Evolutionary conservation across 768 basidiomycete species (phyloP), one percentile per base, ranked within the genome.

Genomic region (Boletus sp.): DNA sequence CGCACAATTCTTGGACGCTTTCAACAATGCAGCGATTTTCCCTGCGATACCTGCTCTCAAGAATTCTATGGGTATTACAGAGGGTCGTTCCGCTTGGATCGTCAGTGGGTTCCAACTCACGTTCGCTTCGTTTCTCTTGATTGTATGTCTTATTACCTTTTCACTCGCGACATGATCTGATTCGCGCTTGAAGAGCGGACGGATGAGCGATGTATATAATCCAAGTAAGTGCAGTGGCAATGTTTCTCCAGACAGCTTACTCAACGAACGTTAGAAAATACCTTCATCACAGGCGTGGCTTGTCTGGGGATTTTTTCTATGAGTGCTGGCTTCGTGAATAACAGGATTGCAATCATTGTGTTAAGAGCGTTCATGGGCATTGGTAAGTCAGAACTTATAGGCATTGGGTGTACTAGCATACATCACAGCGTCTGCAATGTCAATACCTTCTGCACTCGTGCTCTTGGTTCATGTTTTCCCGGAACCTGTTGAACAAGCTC

Each of bases 361-460:
- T 63, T 85, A 1, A 73, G 83, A 59, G 82, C 78, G 3, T 46
- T 84, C 9, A 77, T 71, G 58, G 83, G 83, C 19, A 71, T 77
- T 34, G 73, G 79, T 76, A 42, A 50, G 66, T n/a, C 37, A 38
- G 19, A 30, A 6, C 1, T 4, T 5, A 34, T 7, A n/a, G 0
- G 10, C n/a, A 7, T 47, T 3, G 30, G 15, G 23, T 51, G 15
- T 44, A 19, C 39, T 61, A 4, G 68, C n/a, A 21, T 8, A 17
- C 19, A 1, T 49, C n/a, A 14, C 70, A 72, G 78, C 72, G 13
- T 80, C 78, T 19, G 72, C 80, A 2, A 65, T 81, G 70, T 78
- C 77, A 9, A 74, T 82, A 35, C 81, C 81, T 3, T 78, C 80
- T 4, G 77, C 80, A 7, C 65, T 78, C n/a, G 67, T 75, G 37